Percentiles rank a stretch among this genome's conserved stretches.
These are phyloP conservation scores for Paecilomyces sp. DNA, from an alignment of 2,329 filamentous ascomycete genomes.

Conservation along the genomic window DNA sequence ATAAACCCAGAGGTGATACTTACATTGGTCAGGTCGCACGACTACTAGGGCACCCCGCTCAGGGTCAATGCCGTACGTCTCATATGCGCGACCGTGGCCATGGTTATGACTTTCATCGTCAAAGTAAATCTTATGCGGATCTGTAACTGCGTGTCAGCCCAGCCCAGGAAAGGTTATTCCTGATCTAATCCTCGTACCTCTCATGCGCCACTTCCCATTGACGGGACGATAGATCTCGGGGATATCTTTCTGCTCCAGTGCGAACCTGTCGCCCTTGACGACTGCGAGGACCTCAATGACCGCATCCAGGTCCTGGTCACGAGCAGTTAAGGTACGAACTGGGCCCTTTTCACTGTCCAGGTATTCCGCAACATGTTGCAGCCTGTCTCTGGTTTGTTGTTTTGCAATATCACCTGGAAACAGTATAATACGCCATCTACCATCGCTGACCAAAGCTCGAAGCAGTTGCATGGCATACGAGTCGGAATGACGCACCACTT, in stretches of 20 bases:
- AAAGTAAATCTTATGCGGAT: neutral
- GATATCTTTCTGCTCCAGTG: neutral
- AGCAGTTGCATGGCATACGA: conserved; percentile 50
- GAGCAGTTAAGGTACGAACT: neutral
- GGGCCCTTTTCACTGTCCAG: neutral
- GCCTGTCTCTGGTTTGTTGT: neutral
- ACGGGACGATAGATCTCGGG: neutral
- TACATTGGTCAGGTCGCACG: conserved; percentile 53
- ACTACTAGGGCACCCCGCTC: conserved; percentile 40
- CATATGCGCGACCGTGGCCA: conserved; percentile 48
- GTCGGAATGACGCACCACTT: conserved; percentile 55
- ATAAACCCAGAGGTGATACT: neutral
- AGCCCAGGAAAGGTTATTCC: neutral
- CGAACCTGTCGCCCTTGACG: neutral
- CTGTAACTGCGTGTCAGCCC: neutral
- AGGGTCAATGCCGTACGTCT: conserved; percentile 45
- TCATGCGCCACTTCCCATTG: neutral
- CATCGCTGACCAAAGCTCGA: conserved; percentile 44
- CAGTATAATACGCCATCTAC: conserved; percentile 37
- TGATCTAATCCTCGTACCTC: neutral
- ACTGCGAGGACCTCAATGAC: neutral
- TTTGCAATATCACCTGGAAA: neutral
- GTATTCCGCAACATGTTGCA: neutral
- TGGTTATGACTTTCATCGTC: neutral
- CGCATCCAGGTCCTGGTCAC: conserved; percentile 34